Evolutionary conservation across 176 grass and related monocot genomes (phyloP).

Genomic region (Poa pratensis): DNA sequence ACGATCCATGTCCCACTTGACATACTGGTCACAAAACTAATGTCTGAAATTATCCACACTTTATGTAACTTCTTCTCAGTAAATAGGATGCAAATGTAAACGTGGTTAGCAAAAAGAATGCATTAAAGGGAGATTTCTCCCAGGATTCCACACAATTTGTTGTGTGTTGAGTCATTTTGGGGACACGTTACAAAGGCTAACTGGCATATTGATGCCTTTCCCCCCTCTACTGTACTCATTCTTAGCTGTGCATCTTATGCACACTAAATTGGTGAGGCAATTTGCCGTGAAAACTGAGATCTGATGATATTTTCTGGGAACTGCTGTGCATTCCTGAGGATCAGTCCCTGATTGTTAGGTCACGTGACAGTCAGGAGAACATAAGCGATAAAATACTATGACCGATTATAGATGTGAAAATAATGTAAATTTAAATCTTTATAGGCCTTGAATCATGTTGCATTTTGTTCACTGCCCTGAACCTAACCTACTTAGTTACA

Average conservation of each 20-base stretch:
- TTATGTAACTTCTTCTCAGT: background rate
- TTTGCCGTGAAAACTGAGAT: background rate
- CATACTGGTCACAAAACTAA: constrained; percentile 12
- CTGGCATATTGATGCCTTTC: background rate
- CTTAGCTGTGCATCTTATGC: background rate
- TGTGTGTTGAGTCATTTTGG: background rate
- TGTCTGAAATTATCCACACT: background rate
- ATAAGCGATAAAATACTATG: background rate
- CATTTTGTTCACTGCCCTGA: background rate
- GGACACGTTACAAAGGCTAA: background rate
- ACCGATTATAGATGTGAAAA: background rate
- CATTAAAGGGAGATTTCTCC: background rate
- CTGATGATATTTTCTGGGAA: constrained; percentile 11
- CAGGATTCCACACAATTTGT: background rate
- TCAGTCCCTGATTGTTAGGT: background rate
- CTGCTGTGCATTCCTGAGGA: background rate
- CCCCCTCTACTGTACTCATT: background rate
- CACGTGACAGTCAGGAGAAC: background rate
- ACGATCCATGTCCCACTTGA: background rate
- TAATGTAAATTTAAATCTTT: background rate
- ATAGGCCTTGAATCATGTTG: background rate
- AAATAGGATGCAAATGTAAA: constrained; percentile 1
- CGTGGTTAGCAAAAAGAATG: background rate
- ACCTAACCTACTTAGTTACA: background rate
- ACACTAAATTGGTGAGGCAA: background rate